Evolutionary conservation across 495 filamentous ascomycete genomes (phyloP), one percentile per base, ranked within the genome.

Genomic region (Aspergillus heteromorphus): DNA sequence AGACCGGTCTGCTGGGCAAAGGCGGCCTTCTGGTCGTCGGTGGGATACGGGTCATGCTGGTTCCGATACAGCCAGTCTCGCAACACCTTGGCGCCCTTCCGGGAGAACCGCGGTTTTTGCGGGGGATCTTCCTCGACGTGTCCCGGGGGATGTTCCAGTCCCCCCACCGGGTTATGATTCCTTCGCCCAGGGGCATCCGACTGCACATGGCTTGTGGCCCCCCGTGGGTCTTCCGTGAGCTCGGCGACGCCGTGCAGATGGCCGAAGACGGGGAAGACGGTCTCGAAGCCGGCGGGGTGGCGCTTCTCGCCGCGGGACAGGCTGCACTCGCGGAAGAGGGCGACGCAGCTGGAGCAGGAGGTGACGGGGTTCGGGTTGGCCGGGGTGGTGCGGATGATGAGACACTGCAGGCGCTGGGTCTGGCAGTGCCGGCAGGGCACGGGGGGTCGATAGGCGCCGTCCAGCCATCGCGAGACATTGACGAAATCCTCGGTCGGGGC

Each of bases 301-400:
- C 75, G 67, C 49, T 79, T 79, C 49, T 71, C 67, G 52, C 72
- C 71, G 43, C 63, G 67, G 18, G 75, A 71, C 62, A 90, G 81
- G 70, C 86, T 89, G 71, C 88, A 92, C 45, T 78, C 76, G 30
- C 85, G 76, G 50, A 84, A 87, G 4, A 93, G 69, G n/a, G 87
- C 85, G 25, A 86, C 83, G 64, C 89, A 93, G 55, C 85, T 84
- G 0, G 86, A 89, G 61, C 89, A 93, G 13, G 81, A 78, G 20
- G 77, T 79, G 55, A 81, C 76, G 27, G 83, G 81, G 57, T 79
- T 79, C 1, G 75, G 76, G 40, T 79, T 78, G 10, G 66, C 72
- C 0, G 65, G 20, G 14, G 74, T 68, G 3, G 75, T 77, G 29
- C 72, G 70, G 23, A 78, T 59, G 17, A 79, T 71, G 8, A 77